Evolutionary conservation across 2,329 filamentous ascomycete genomes (phyloP).

Genomic region (Magnaporthiopsis rhizophila): DNA sequence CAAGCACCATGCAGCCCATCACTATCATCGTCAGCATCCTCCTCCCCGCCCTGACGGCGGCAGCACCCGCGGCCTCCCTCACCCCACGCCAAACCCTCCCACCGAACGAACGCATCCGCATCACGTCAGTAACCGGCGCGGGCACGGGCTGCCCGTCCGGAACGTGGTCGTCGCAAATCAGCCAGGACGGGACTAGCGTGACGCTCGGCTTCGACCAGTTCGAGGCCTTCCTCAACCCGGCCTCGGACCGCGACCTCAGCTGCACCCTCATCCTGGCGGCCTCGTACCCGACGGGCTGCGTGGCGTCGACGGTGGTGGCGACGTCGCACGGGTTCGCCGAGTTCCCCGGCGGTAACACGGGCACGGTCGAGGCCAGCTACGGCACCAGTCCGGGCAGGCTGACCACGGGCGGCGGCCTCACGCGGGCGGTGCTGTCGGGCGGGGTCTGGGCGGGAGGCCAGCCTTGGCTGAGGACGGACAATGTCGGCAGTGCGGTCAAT

Average conservation of each 20-base stretch:
- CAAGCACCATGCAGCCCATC: background rate
- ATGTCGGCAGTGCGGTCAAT: background rate
- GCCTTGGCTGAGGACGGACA: conserved; percentile 5
- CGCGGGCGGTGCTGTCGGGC: background rate
- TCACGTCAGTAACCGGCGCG: background rate
- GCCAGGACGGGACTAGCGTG: conserved; percentile 3
- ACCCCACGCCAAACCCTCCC: conserved; percentile 3
- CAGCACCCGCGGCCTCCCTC: background rate
- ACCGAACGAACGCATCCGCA: conserved; percentile 1
- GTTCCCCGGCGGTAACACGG: background rate
- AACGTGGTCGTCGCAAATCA: background rate
- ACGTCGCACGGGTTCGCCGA: conserved; percentile 7
- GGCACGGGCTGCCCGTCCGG: conserved; percentile 6
- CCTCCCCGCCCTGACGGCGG: background rate
- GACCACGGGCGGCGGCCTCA: background rate
- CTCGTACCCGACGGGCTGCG: conserved; percentile 3
- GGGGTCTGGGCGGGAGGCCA: background rate
- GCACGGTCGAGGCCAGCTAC: conserved; percentile 3
- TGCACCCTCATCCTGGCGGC: conserved; percentile 1
- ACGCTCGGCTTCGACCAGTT: conserved; percentile 6
- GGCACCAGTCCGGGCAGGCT: background rate
- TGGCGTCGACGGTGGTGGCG: background rate
- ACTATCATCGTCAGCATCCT: background rate
- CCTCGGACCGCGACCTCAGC: background rate
- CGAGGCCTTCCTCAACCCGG: background rate